These are phyloP conservation scores for Handroanthus guayacan DNA, from an alignment of 257 asterid genomes.

Conservation along the genomic window DNA sequence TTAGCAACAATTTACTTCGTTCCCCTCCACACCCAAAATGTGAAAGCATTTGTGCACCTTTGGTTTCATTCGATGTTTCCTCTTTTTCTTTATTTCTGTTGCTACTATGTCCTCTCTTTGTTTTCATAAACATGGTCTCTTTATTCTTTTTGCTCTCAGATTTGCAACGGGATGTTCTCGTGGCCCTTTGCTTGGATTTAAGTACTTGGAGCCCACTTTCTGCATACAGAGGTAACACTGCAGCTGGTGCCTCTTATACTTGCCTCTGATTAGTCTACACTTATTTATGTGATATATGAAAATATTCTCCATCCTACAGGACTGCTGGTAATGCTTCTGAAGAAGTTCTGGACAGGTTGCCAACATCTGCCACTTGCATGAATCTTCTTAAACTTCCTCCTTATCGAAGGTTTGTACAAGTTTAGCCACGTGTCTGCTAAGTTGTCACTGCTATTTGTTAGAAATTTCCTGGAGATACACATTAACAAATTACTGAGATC, in stretches of 20 bases:
- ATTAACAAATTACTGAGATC: neutral
- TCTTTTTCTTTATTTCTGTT: neutral
- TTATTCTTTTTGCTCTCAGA: constrained; percentile 48
- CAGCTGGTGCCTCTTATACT: constrained; percentile 22
- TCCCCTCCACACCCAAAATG: neutral
- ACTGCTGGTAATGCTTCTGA: constrained; percentile 92
- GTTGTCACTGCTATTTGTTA: neutral
- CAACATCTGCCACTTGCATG: constrained; percentile 99
- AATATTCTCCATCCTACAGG: constrained; percentile 48
- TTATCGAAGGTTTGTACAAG: constrained; percentile 71
- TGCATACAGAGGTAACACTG: constrained; percentile 81
- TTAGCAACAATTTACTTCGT: neutral
- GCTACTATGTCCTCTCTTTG: neutral
- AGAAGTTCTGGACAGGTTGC: constrained; percentile 87
- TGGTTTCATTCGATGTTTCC: constrained; percentile 4
- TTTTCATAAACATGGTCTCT: constrained; percentile 14
- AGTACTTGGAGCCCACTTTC: constrained; percentile 88
- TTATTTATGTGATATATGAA: constrained; percentile 14
- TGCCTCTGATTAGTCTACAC: neutral
- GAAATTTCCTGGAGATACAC: neutral
- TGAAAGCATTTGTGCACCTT: neutral
- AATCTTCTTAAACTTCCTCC: constrained; percentile 98
- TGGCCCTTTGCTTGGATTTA: constrained; percentile 97
- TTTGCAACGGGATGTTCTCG: constrained; percentile 98
- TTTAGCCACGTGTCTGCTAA: constrained; percentile 5